These are phyloP conservation scores for Lyophyllum shimeji DNA, from an alignment of 768 basidiomycete genomes.

Conservation along the genomic window DNA sequence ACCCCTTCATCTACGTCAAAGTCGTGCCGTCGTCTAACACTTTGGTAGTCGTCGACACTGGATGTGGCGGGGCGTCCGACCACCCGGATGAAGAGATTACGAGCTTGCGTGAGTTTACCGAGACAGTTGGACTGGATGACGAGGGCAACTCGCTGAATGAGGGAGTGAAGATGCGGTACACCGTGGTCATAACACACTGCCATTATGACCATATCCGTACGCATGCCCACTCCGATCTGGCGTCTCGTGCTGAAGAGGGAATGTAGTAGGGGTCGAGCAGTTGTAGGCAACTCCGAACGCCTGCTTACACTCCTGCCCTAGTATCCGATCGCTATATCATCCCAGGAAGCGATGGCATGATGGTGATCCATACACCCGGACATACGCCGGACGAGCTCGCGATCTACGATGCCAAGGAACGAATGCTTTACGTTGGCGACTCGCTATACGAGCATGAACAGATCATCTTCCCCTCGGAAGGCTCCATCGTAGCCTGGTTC, in stretches of 20 bases:
- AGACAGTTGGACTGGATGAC: slow-evolving; percentile 40
- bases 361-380: slow-evolving; percentile 54
- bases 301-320: slow-evolving; percentile 46
- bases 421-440: slow-evolving; percentile 59
- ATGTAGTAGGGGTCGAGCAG: slow-evolving; percentile 46
- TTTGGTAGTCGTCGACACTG: slow-evolving; percentile 53
- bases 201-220: slow-evolving; percentile 61
- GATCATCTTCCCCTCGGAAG: slow-evolving; percentile 56
- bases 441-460: slow-evolving; percentile 53
- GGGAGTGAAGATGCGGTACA: slow-evolving; percentile 38
- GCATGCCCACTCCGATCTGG: slow-evolving; percentile 19
- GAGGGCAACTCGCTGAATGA: slow-evolving; percentile 42
- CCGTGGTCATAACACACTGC: slow-evolving; percentile 52
- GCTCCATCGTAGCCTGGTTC: slow-evolving; percentile 53
- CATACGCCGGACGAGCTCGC: slow-evolving; percentile 62
- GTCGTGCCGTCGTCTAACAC: slow-evolving; percentile 35
- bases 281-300: slow-evolving; percentile 44
- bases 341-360: slow-evolving; percentile 26
- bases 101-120: slow-evolving; percentile 48
- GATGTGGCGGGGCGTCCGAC: slow-evolving; percentile 49
- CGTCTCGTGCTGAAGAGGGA: not conserved
- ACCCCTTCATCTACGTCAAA: slow-evolving; percentile 56
- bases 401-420: slow-evolving; percentile 46
- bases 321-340: slow-evolving; percentile 40
- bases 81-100: slow-evolving; percentile 39